These are phyloP conservation scores for Podaxis sp. DNA, from an alignment of 768 basidiomycete genomes.

Conservation along the genomic window DNA sequence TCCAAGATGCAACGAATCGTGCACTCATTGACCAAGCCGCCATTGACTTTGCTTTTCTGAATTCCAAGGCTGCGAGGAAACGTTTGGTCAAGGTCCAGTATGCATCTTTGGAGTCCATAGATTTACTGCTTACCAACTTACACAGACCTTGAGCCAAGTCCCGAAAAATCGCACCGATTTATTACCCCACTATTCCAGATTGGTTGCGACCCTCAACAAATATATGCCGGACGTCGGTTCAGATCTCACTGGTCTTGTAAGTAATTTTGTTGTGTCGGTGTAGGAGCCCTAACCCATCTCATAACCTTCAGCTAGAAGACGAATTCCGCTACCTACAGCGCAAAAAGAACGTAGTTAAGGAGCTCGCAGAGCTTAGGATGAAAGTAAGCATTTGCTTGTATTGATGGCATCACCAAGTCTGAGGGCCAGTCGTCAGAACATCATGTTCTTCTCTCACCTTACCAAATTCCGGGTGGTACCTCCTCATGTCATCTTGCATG, in stretches of 20 bases:
- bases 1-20: slow-evolving; percentile 93
- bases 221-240: slow-evolving; percentile 94
- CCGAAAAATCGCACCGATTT: slow-evolving; percentile 88
- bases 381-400: slow-evolving; percentile 50
- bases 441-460: slow-evolving; percentile 81
- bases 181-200: slow-evolving; percentile 86
- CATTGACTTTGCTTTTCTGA: slow-evolving; percentile 93
- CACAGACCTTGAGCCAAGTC: slow-evolving; percentile 74
- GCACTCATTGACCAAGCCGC: slow-evolving; percentile 89
- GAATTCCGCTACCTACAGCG: slow-evolving; percentile 94
- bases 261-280: slow-evolving; percentile 23
- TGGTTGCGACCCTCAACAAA: slow-evolving; percentile 81
- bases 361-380: slow-evolving; percentile 77
- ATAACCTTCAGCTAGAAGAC: slow-evolving; percentile 72
- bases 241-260: slow-evolving; percentile 76
- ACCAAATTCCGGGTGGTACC: slow-evolving; percentile 96
- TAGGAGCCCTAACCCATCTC: slow-evolving; percentile 2
- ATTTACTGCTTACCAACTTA: not conserved
- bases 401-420: not conserved
- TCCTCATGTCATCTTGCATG: slow-evolving; percentile 86
- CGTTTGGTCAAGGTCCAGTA: slow-evolving; percentile 71
- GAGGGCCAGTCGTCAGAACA: slow-evolving; percentile 52
- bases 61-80: slow-evolving; percentile 94
- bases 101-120: not conserved
- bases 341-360: slow-evolving; percentile 90